phyloP scores from a whole-genome alignment of 1,284 basidiomycete species.

The Neonothopanus nambi region DNA sequence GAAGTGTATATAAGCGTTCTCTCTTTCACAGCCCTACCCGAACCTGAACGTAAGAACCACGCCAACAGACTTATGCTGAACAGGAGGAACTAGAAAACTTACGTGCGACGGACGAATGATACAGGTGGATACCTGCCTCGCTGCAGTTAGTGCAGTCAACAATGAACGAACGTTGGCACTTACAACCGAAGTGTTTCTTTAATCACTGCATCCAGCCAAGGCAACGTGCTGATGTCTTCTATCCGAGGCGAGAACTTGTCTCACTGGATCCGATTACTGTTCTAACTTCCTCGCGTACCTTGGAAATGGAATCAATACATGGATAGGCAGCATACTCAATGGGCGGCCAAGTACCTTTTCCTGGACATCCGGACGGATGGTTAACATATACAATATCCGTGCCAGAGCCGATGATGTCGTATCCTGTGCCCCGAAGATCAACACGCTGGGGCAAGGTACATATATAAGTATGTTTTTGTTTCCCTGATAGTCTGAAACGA shows the following conservation, averaged over 20 bases:
- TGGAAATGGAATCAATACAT: background rate
- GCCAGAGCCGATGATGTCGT: conserved; percentile 41
- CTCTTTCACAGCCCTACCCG: conserved; percentile 32
- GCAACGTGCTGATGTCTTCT: conserved; percentile 39
- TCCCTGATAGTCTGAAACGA: background rate
- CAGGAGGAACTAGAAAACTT: conserved; percentile 20
- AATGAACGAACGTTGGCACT: conserved; percentile 16
- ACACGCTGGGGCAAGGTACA: conserved; percentile 28
- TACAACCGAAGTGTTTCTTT: conserved; percentile 49
- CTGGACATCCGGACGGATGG: conserved; percentile 33
- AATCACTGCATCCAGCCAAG: conserved; percentile 46
- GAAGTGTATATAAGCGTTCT: conserved; percentile 30
- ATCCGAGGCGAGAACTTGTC: conserved; percentile 28
- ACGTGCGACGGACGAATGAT: conserved; percentile 45
- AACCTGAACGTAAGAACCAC: background rate
- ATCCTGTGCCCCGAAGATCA: conserved; percentile 49
- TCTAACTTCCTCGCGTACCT: conserved; percentile 35
- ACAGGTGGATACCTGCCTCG: conserved; percentile 40
- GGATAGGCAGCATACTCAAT: background rate
- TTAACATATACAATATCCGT: conserved; percentile 36
- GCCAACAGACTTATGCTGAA: background rate
- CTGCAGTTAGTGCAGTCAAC: background rate
- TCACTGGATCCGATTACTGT: conserved; percentile 20
- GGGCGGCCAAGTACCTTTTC: conserved; percentile 8
- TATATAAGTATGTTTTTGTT: background rate